Conservation (phyloP, 2,329 filamentous ascomycete species). For the Helotiales sp. region DNA sequence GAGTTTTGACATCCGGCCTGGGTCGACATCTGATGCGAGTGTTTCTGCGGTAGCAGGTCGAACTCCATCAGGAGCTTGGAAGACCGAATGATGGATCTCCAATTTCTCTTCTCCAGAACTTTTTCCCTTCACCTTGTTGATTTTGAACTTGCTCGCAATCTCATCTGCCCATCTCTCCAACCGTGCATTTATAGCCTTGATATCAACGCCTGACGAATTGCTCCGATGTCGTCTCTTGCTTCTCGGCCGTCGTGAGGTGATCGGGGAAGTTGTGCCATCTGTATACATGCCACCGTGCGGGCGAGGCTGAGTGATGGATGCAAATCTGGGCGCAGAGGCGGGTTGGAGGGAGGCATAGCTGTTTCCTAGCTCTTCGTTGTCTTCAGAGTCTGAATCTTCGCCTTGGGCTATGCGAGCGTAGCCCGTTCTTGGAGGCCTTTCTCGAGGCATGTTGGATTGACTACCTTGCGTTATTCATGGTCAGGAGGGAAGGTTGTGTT, state of each 20-base stretch:
- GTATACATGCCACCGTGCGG: constrained; percentile 61
- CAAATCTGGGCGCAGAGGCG: constrained; percentile 61
- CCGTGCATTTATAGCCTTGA: constrained; percentile 96
- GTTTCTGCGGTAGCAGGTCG: constrained; percentile 75
- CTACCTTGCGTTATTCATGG: constrained; percentile 9
- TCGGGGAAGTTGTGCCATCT: constrained; percentile 38
- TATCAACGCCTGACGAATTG: constrained; percentile 85
- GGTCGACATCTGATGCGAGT: constrained; percentile 60
- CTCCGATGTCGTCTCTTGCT: constrained; percentile 56
- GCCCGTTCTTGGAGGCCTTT: constrained; percentile 68
- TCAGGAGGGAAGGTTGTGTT: background rate
- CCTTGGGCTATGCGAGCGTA: constrained; percentile 85
- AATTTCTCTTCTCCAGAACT: constrained; percentile 79
- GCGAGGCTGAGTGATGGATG: constrained; percentile 60
- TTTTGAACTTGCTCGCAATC: constrained; percentile 96
- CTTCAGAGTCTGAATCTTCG: constrained; percentile 67
- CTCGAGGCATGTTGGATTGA: constrained; percentile 30
- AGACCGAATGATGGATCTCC: constrained; percentile 97
- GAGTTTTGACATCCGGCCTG: constrained; percentile 69
- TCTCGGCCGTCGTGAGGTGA: constrained; percentile 47
- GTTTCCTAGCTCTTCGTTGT: constrained; percentile 61
- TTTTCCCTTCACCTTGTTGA: constrained; percentile 71
- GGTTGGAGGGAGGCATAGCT: constrained; percentile 55
- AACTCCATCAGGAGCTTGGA: constrained; percentile 87
- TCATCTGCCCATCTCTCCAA: constrained; percentile 97